phyloP scores from a whole-genome alignment of 345 rosid genomes.

The Eutrema japonicum region DNA sequence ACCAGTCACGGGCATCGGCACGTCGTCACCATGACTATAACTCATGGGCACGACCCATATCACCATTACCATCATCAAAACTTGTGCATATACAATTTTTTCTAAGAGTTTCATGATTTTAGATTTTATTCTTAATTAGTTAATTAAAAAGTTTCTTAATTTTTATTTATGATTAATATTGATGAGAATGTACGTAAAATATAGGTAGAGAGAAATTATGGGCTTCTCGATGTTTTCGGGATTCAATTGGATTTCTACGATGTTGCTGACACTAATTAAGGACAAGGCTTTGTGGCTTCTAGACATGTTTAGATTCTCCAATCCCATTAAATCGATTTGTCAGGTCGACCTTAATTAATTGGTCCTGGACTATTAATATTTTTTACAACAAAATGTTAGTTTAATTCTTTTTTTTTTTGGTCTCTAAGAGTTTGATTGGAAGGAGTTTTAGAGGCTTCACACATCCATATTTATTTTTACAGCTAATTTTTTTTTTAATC shows the following conservation, averaged over 20 bases:
- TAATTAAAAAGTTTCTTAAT: background rate
- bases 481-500: too few relatives aligned
- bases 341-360: too few relatives aligned
- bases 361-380: too few relatives aligned
- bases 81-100: background rate
- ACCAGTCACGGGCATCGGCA: background rate
- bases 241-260: constrained; percentile 81
- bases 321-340: background rate
- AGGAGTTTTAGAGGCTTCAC: too few relatives aligned
- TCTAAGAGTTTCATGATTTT: constrained; percentile 12
- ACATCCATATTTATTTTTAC: too few relatives aligned
- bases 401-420: too few relatives aligned
- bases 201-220: constrained; percentile 25
- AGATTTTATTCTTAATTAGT: background rate
- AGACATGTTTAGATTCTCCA: constrained; percentile 56
- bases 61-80: constrained; percentile 14
- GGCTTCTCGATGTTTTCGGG: constrained; percentile 65
- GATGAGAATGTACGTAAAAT: background rate
- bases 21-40: background rate
- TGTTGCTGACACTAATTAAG: constrained; percentile 70
- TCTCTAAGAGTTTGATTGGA: too few relatives aligned
- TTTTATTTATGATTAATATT: background rate
- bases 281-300: constrained; percentile 66
- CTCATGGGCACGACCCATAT: constrained; percentile 27
- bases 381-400: too few relatives aligned